Evolutionary conservation across 2,329 filamentous ascomycete genomes (phyloP).

Genomic region (Botrytis elliptica): DNA sequence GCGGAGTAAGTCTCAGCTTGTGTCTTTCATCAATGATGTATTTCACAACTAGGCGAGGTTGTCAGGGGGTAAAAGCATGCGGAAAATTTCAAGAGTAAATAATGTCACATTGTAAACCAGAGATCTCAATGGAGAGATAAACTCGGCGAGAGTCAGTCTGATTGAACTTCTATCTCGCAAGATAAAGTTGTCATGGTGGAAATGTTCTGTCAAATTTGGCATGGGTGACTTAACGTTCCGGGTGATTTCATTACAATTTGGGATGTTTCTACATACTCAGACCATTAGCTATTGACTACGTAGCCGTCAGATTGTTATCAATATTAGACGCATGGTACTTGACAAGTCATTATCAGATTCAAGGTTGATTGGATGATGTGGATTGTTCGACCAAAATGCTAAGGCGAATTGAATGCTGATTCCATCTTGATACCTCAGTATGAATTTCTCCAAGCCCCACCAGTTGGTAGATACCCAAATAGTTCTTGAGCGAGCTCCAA

Average conservation of each 20-base stretch:
- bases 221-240: accelerated
- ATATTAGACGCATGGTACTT: no score
- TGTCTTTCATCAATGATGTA: background rate
- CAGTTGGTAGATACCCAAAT: no score
- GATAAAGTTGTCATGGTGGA: background rate
- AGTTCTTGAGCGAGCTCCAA: no score
- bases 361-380: no score
- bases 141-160: background rate
- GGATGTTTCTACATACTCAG: background rate
- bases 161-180: background rate
- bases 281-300: background rate
- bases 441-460: no score
- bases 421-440: no score
- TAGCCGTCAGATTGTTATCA: no score
- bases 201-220: background rate
- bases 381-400: no score
- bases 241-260: background rate
- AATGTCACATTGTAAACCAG: background rate
- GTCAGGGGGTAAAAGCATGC: no score
- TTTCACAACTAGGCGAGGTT: background rate
- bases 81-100: background rate
- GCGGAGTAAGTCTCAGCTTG: background rate
- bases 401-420: no score
- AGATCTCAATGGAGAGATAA: background rate
- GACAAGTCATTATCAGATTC: no score